Conservation (phyloP, 1,284 basidiomycete species). For the Boletus calvinii region DNA sequence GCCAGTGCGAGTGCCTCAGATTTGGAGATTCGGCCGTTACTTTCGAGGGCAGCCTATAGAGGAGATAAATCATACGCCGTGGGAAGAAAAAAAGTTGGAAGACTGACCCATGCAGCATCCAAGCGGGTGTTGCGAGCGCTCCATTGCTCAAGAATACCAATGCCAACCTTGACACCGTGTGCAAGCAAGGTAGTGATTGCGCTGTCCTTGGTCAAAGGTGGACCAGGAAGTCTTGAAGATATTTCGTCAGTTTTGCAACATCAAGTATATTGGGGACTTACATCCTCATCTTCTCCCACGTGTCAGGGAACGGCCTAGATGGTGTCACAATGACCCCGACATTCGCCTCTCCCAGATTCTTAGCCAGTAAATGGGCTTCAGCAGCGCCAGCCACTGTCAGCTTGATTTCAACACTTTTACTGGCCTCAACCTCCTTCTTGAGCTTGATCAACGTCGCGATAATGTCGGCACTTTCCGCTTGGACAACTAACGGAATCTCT, state of each 20-base stretch:
- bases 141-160: conserved; percentile 57
- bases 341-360: conserved; percentile 66
- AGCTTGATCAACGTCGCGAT: conserved; percentile 80
- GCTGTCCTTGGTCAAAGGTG: conserved; percentile 70
- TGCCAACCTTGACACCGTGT: conserved; percentile 73
- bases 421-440: conserved; percentile 68
- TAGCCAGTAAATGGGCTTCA: conserved; percentile 77
- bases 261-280: conserved; percentile 26
- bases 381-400: conserved; percentile 69
- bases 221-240: conserved; percentile 57
- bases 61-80: background rate
- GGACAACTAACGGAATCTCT: conserved; percentile 56
- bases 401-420: conserved; percentile 39
- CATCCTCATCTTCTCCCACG: conserved; percentile 58
- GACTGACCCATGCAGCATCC: conserved; percentile 39
- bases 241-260: conserved; percentile 1
- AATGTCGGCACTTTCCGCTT: conserved; percentile 64
- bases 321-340: conserved; percentile 75
- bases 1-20: conserved; percentile 30
- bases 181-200: conserved; percentile 60
- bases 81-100: background rate
- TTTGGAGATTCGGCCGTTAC: conserved; percentile 27
- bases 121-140: conserved; percentile 62
- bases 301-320: conserved; percentile 55
- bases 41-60: conserved; percentile 27